Conservation (phyloP, 2,329 filamentous ascomycete genomes). For the Diaporthe longicolla region DNA sequence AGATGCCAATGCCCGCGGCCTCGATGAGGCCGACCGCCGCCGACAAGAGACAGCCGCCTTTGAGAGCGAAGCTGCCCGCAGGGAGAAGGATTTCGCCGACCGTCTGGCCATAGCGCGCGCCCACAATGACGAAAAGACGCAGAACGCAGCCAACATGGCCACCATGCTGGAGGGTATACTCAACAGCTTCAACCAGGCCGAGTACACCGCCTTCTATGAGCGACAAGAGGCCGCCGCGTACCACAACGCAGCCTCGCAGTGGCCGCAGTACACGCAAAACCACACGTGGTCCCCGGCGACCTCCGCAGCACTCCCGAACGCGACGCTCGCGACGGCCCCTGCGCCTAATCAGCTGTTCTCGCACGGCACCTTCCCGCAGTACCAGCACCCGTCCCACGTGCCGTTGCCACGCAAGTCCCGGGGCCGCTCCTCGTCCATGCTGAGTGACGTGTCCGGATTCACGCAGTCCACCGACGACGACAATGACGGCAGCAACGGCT, state of each 20-base stretch:
- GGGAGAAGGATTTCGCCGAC: constrained; percentile 60
- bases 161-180: constrained; percentile 57
- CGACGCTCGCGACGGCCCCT: constrained; percentile 47
- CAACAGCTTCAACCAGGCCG: constrained; percentile 59
- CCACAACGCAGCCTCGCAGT: constrained; percentile 39
- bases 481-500: constrained; percentile 51
- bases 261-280: constrained; percentile 42
- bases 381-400: constrained; percentile 52
- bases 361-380: constrained; percentile 51
- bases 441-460: constrained; percentile 76
- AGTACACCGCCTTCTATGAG: constrained; percentile 53
- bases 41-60: constrained; percentile 65
- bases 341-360: constrained; percentile 53
- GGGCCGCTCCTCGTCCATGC: constrained; percentile 76
- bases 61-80: constrained; percentile 61
- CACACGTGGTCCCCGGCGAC: constrained; percentile 41
- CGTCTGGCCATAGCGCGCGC: constrained; percentile 55
- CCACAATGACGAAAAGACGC: constrained; percentile 56
- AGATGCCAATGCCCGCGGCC: constrained; percentile 76
- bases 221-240: constrained; percentile 47
- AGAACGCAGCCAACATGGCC: constrained; percentile 54
- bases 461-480: constrained; percentile 73
- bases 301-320: constrained; percentile 34
- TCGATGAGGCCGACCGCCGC: constrained; percentile 74
- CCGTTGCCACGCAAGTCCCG: constrained; percentile 59